A percentile compares a stretch with the other conserved stretches of the same genome.
Conservation (phyloP, 495 filamentous ascomycete genomes). For the Talaromyces ruber region DNA sequence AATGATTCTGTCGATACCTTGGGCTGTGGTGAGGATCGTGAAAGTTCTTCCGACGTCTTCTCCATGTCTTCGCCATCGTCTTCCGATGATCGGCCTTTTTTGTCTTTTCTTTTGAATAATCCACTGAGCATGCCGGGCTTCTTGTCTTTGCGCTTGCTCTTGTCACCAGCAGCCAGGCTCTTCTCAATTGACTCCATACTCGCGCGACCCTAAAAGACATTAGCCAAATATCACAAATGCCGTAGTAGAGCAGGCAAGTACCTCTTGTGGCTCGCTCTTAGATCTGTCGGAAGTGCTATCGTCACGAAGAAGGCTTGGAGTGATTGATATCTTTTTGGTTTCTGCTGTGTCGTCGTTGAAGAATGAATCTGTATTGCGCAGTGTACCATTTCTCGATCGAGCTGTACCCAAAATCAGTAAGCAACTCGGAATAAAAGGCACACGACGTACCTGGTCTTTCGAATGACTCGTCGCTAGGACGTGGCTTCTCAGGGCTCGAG, state of each 20-base stretch:
- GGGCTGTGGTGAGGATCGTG: conserved; percentile 41
- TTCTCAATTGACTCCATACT: conserved; percentile 49
- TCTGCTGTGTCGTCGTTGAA: conserved; percentile 94
- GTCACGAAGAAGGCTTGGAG: conserved; percentile 87
- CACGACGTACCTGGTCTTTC: conserved; percentile 31
- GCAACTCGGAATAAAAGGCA: neutral
- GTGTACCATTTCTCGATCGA: conserved; percentile 73
- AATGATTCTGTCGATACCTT: conserved; percentile 43
- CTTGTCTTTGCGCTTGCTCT: conserved; percentile 72
- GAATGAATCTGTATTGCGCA: conserved; percentile 88
- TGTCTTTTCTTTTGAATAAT: conserved; percentile 92
- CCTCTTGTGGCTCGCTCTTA: conserved; percentile 53
- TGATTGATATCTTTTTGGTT: conserved; percentile 95
- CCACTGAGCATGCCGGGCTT: conserved; percentile 87
- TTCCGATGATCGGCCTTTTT: conserved; percentile 62
- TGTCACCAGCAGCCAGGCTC: conserved; percentile 39
- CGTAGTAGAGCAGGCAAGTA: conserved; percentile 15
- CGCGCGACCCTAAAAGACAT: conserved; percentile 18
- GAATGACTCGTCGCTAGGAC: conserved; percentile 61
- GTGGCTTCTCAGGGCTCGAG: conserved; percentile 28
- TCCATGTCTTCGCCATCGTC: conserved; percentile 57
- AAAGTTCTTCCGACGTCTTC: conserved; percentile 49
- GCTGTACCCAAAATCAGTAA: conserved; percentile 5
- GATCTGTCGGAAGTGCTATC: conserved; percentile 55
- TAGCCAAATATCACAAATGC: conserved; percentile 10